Evolutionary conservation across 1,284 basidiomycete genomes (phyloP), one percentile per base, ranked within the genome.

Genomic region (Leccinum subrobustum): DNA sequence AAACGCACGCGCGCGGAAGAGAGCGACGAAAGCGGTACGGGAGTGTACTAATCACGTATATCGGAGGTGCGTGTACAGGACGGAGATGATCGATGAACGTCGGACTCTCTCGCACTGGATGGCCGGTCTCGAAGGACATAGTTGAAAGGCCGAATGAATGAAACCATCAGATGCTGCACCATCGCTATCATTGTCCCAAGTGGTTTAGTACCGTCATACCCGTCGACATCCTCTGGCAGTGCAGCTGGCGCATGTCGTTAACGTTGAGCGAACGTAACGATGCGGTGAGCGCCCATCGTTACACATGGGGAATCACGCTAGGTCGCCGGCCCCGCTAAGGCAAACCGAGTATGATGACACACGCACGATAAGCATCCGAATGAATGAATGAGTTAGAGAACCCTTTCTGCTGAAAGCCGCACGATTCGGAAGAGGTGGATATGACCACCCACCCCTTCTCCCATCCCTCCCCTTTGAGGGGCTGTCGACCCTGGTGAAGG

Each of bases 291-390:
- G 63, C 60, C 47, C 58, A 67, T 64, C 56, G 52, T 50, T 9
- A 8, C 14, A 16, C 50, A 51, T 29, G 47, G 27, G 58, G 11
- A 12, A 56, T 54, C 60, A 52, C 60, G 59, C 42, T 18, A 6
- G 62, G 52, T 54, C 59, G 50, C 37, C 62, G 69, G 63, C 4
- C 57, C 68, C 68, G 68, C 58, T 42, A 3, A 9, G 39, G n/a
- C 39, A 8, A 42, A 42, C 39, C n/a, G 20, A 20, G 42, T 57
- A 33, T 44, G 56, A 53, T 59, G 59, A 44, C 67, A 67, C 67
- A 62, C 57, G 53, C 42, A 44, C 8, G 37, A 39, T 39, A 39
- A 39, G 37, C 39, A 39, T n/a, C 39, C 16, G 37, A n/a, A n/a
- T 39, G 39, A 42, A 42, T 18, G n/a, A 44, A 20, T 44, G 11